Evolutionary conservation across 2,329 filamentous ascomycete genomes (phyloP).

Genomic region (Pseudogymnoascus sp.): DNA sequence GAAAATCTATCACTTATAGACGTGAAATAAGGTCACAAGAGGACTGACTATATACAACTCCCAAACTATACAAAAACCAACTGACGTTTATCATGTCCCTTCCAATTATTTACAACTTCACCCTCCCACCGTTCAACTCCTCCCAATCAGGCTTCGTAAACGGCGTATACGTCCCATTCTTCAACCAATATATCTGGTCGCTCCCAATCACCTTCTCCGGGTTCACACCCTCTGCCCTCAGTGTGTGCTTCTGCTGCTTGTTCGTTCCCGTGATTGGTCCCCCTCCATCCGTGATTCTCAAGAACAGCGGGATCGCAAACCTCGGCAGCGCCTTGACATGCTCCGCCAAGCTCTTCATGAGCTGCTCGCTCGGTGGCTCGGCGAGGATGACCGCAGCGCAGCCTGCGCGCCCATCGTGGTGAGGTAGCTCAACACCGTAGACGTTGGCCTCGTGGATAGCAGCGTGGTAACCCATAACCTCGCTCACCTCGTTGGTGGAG

Average conservation of each 20-base stretch:
- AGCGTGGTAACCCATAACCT: slow-evolving; percentile 60
- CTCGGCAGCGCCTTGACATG: slow-evolving; percentile 57
- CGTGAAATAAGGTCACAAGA: not conserved
- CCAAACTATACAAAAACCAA: not conserved
- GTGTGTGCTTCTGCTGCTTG: slow-evolving; percentile 74
- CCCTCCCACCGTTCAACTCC: slow-evolving; percentile 54
- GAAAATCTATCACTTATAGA: not conserved
- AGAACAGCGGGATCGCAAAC: slow-evolving; percentile 71
- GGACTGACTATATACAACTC: not conserved
- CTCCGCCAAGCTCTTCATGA: slow-evolving; percentile 51
- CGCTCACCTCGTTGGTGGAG: slow-evolving; percentile 72
- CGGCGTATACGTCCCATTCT: slow-evolving; percentile 54
- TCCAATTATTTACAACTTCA: slow-evolving; percentile 52
- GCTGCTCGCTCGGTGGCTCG: slow-evolving; percentile 35
- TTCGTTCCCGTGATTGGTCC: slow-evolving; percentile 68
- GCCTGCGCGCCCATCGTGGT: slow-evolving; percentile 76
- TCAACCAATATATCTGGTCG: slow-evolving; percentile 50
- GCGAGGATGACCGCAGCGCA: slow-evolving; percentile 64
- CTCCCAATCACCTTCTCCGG: slow-evolving; percentile 41
- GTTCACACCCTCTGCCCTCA: slow-evolving; percentile 68
- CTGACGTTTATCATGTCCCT: not conserved
- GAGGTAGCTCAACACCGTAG: slow-evolving; percentile 70
- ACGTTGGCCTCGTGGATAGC: slow-evolving; percentile 72
- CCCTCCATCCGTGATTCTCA: slow-evolving; percentile 54
- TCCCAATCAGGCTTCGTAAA: slow-evolving; percentile 65